Conservation (phyloP, 2,329 filamentous ascomycete genomes). For the Endocalyx cinctus region DNA sequence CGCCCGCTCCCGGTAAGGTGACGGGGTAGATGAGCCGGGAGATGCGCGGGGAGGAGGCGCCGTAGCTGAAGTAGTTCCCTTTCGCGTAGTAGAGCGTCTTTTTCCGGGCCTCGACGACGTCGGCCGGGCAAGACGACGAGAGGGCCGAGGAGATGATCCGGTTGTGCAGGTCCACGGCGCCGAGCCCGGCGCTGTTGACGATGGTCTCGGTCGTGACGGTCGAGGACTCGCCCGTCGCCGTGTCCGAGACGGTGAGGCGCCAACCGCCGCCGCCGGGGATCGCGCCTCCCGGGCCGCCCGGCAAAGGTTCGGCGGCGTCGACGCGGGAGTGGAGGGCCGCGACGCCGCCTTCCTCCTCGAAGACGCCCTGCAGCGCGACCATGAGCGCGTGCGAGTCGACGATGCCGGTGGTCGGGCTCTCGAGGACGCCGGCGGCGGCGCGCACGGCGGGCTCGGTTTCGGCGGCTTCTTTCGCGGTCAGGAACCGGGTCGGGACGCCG, state of each 20-base stretch:
- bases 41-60: slow-evolving; percentile 57
- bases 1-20: slow-evolving; percentile 73
- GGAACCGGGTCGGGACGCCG: slow-evolving; percentile 67
- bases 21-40: slow-evolving; percentile 81
- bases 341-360: slow-evolving; percentile 73
- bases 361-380: slow-evolving; percentile 70
- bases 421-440: slow-evolving; percentile 70
- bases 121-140: too few relatives aligned
- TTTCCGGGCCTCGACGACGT: too few relatives aligned
- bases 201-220: slow-evolving; percentile 70
- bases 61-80: slow-evolving; percentile 91
- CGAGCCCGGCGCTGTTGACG: slow-evolving; percentile 82
- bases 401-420: slow-evolving; percentile 83
- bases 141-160: too few relatives aligned
- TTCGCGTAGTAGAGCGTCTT: slow-evolving; percentile 76
- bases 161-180: slow-evolving; percentile 73
- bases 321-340: slow-evolving; percentile 67
- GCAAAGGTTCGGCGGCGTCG: slow-evolving; percentile 49
- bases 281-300: slow-evolving; percentile 10
- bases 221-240: slow-evolving; percentile 39
- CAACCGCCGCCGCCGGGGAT: slow-evolving; percentile 58
- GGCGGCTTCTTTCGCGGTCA: slow-evolving; percentile 57
- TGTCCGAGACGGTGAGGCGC: slow-evolving; percentile 55
- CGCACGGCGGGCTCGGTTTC: slow-evolving; percentile 69
- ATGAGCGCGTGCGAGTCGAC: slow-evolving; percentile 84